Conservation (phyloP, 192 early-diverging fungal genomes). For the Coemansia sp. region DNA sequence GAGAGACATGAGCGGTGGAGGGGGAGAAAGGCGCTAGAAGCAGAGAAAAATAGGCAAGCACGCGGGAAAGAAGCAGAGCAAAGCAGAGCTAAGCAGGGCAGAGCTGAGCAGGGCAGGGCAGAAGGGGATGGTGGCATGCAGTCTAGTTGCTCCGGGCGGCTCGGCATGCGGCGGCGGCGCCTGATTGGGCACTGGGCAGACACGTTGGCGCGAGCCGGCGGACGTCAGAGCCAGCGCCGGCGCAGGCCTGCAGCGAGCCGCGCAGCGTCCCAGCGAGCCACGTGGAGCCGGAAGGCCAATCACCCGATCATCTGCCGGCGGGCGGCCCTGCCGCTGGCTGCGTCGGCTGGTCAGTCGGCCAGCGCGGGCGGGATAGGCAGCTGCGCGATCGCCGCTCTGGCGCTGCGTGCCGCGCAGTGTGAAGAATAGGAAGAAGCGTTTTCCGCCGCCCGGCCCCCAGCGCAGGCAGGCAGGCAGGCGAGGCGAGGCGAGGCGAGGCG, state of each 20-base stretch:
- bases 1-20: not conserved
- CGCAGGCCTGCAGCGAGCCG: not conserved
- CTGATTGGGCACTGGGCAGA: too few species aligned
- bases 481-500: too few species aligned
- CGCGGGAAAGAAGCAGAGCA: not conserved
- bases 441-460: not conserved
- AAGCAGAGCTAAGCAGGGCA: too few species aligned
- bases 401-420: conserved; percentile 2
- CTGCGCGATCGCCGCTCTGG: conserved; percentile 14
- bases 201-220: too few species aligned
- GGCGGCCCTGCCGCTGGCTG: not conserved
- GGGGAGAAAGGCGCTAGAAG: not conserved
- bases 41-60: not conserved
- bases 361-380: conserved; percentile 4
- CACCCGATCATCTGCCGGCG: conserved; percentile 23
- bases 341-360: conserved; percentile 5
- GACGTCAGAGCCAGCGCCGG: not conserved
- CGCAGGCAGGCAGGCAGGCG: too few species aligned
- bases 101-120: too few species aligned
- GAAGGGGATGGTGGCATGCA: too few species aligned
- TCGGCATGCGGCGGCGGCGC: not conserved
- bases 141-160: too few species aligned
- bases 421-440: not conserved
- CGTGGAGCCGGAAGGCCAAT: conserved; percentile 13
- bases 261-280: conserved; percentile 7